These are phyloP conservation scores for Chaetoscypha palmicola DNA, from an alignment of 2,329 filamentous ascomycete species.

Conservation along the genomic window DNA sequence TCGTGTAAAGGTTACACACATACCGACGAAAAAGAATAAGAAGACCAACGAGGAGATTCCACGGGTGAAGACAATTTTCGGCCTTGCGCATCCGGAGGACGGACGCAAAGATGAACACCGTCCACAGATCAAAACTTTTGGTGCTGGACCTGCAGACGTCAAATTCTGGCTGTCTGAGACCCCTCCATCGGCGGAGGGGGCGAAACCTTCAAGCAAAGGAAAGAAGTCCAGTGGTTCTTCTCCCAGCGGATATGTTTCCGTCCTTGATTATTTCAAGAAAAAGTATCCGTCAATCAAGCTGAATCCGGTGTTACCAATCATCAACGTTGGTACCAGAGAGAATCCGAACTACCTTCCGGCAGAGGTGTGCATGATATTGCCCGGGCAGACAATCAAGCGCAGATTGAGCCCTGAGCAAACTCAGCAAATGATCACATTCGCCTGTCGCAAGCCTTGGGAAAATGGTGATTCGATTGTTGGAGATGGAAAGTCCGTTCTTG, in stretches of 20 bases:
- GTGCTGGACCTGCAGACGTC: slow-evolving; percentile 45
- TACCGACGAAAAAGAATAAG: slow-evolving; percentile 29
- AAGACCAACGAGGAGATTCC: slow-evolving; percentile 30
- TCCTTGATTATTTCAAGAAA: slow-evolving; percentile 48
- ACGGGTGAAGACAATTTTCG: slow-evolving; percentile 39
- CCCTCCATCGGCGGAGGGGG: slow-evolving; percentile 16
- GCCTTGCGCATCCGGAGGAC: slow-evolving; percentile 37
- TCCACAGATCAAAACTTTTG: slow-evolving; percentile 32
- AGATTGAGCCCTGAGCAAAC: slow-evolving; percentile 57
- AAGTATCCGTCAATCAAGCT: slow-evolving; percentile 45
- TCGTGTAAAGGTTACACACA: slow-evolving; percentile 36
- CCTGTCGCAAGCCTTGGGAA: slow-evolving; percentile 56
- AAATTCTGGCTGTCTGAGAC: slow-evolving; percentile 44
- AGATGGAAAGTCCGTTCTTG: slow-evolving; percentile 50
- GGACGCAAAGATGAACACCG: slow-evolving; percentile 31
- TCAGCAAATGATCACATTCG: slow-evolving; percentile 62
- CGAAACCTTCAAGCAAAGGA: slow-evolving; percentile 27
- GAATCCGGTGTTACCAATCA: slow-evolving; percentile 42
- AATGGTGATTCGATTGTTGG: slow-evolving; percentile 62
- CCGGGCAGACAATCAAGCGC: slow-evolving; percentile 56
- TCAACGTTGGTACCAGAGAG: slow-evolving; percentile 56
- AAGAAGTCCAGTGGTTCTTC: slow-evolving; percentile 24
- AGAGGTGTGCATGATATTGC: slow-evolving; percentile 56
- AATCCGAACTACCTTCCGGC: slow-evolving; percentile 59
- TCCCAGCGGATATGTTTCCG: slow-evolving; percentile 40